Base-by-base conservation (phyloP, 2,329 filamentous ascomycete species). In the Colletotrichum sp. region DNA sequence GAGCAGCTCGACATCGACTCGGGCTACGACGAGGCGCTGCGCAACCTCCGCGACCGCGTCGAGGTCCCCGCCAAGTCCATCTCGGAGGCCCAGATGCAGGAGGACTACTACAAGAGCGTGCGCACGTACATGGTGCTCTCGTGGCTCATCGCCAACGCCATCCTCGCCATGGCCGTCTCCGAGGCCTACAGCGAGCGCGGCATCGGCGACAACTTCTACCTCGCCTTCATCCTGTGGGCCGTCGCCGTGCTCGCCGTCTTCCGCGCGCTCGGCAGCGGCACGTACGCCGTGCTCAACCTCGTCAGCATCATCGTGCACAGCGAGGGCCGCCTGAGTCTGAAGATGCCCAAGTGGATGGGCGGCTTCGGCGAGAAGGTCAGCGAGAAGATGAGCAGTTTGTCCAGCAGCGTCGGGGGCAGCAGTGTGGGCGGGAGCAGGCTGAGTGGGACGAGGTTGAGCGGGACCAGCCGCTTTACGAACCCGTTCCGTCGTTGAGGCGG, bases 1-100 rank as follows among this genome's bases (percentile, higher is more conserved):
- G 98, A 99, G 84, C 97, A 99, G 86, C 93, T 99, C 38, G 97
- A 99, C 84, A 99, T 99, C 83, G 97, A 99, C 86, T 96, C 93
- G 32, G 97, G 96, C 28, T 99, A 99, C 85, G 97, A 99, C 82
- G 96, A 98, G 84, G 97, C 97, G 0, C 92, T 99, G 30, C 95
- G 97, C 77, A 99, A 99, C 84, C 93, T 99, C 7, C 94, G 97
- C 67, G 97, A 99, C 82, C 91, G 97, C 60, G 90, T 99, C 80
- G 96, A 98, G 83, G 96, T 99, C 1, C 88, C 94, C 13, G 83
- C 85, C 15, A 84, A 90, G 0, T 84, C 88, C 0, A 80, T 92
- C 18, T 93, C 91, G 58, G 96, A 98, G 80, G 88, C 91, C 1
- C 97, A 99, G 86, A 87, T 96, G 85, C 97, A 99, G 84, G 97